A percentile compares a stretch with the other conserved stretches of the same genome.
phyloP scores from a whole-genome alignment of 371 early-diverging fungal species.

The Apophysomyces trapeziformis region DNA sequence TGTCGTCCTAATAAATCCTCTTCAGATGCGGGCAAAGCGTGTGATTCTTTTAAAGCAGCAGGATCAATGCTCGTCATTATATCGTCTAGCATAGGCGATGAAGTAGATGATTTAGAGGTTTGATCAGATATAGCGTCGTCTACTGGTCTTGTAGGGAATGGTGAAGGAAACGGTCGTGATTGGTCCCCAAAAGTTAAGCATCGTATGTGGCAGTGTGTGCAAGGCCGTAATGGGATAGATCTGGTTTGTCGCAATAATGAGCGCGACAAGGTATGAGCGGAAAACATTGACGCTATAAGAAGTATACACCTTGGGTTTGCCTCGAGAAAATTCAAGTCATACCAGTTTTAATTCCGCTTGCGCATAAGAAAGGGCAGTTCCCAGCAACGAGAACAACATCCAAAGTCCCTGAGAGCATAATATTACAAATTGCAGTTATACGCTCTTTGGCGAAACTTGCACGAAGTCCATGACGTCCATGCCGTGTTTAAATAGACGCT shows the following conservation, averaged over 20 bases:
- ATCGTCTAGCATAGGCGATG: constrained; percentile 8
- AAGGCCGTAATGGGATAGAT: not conserved
- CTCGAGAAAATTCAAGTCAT: too few relatives aligned
- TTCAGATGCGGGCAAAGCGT: not conserved
- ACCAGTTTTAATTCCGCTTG: too few relatives aligned
- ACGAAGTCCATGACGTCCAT: too few relatives aligned
- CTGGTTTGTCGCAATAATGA: not conserved
- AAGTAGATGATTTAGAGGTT: not conserved
- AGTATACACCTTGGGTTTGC: too few relatives aligned
- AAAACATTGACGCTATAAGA: not conserved
- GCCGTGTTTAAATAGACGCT: too few relatives aligned
- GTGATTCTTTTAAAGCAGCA: not conserved
- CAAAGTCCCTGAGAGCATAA: too few relatives aligned
- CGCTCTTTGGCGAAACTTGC: too few relatives aligned
- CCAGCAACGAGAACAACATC: too few relatives aligned
- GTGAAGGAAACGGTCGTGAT: constrained; percentile 45
- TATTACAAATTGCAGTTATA: too few relatives aligned
- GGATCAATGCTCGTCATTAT: constrained; percentile 4
- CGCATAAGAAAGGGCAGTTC: too few relatives aligned
- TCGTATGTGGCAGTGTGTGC: not conserved
- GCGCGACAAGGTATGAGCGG: not conserved
- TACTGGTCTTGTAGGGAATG: constrained; percentile 44
- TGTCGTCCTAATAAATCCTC: constrained; percentile 33
- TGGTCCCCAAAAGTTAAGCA: not conserved
- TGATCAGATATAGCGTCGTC: not conserved